A percentile compares a stretch with the other conserved stretches of the same genome.
Conservation (phyloP, 768 basidiomycete species). For the Trametes gibbosa region DNA sequence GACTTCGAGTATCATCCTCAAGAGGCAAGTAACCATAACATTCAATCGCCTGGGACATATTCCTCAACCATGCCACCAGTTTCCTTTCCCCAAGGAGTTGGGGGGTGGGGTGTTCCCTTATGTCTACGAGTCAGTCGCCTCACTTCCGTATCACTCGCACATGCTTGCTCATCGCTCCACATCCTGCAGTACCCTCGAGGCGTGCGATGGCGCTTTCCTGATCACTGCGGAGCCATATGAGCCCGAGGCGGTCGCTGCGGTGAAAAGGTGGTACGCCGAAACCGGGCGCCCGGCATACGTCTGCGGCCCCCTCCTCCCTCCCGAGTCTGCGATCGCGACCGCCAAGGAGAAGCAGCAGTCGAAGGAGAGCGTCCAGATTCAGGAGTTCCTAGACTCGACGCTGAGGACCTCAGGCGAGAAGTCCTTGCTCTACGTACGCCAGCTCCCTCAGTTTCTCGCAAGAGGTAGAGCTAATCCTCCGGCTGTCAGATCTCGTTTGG, state of each 20-base stretch:
- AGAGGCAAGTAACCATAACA: constrained; percentile 1
- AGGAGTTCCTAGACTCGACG: constrained; percentile 18
- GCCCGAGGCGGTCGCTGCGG: constrained; percentile 16
- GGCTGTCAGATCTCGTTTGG: constrained; percentile 20
- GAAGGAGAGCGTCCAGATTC: constrained; percentile 9
- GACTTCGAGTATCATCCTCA: constrained; percentile 23
- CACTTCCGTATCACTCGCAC: not conserved
- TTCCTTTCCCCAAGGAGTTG: not conserved
- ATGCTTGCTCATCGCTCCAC: not conserved
- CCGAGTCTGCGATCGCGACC: not conserved
- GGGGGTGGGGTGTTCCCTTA: not conserved
- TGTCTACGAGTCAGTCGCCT: not conserved
- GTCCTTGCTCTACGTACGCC: constrained; percentile 13
- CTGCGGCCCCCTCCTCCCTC: constrained; percentile 19
- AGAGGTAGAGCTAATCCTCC: no score
- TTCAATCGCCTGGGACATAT: not conserved
- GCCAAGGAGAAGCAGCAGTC: constrained; percentile 15
- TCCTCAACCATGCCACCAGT: not conserved
- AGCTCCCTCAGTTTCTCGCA: no score
- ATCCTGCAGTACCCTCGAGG: not conserved
- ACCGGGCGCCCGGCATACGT: constrained; percentile 16
- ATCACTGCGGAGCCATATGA: constrained; percentile 19
- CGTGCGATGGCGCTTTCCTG: constrained; percentile 19
- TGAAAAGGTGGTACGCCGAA: constrained; percentile 16
- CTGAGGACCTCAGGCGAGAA: constrained; percentile 19